Conservation (phyloP, 192 early-diverging fungal genomes). For the Chytriomyces sp. region DNA sequence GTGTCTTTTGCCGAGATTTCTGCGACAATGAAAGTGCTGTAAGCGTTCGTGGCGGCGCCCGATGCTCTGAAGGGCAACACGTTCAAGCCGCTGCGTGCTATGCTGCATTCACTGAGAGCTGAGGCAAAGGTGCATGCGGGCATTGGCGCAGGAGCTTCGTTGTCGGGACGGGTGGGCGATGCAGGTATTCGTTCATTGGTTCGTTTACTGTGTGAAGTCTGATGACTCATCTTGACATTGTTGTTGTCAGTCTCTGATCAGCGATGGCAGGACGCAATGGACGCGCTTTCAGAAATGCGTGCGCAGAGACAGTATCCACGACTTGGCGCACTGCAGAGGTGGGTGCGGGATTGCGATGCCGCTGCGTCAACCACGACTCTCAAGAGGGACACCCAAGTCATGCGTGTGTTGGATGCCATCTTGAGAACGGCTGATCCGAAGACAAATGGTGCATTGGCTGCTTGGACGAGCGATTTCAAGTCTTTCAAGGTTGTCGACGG, state of each 20-base stretch:
- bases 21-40: constrained; percentile 54
- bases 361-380: constrained; percentile 52
- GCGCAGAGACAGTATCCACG: constrained; percentile 47
- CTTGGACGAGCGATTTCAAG: constrained; percentile 33
- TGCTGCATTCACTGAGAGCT: constrained; percentile 54
- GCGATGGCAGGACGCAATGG: constrained; percentile 64
- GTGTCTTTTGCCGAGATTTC: constrained; percentile 54
- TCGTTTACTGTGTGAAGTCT: constrained; percentile 19
- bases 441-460: constrained; percentile 17
- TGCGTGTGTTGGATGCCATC: constrained; percentile 66
- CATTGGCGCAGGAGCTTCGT: constrained; percentile 33
- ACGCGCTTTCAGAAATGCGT: constrained; percentile 22
- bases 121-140: constrained; percentile 50
- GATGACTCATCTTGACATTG: constrained; percentile 56
- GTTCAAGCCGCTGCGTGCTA: constrained; percentile 59
- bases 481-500: constrained; percentile 10
- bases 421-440: constrained; percentile 64
- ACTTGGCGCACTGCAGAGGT: constrained; percentile 69
- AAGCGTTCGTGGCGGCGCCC: constrained; percentile 48
- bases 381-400: constrained; percentile 49
- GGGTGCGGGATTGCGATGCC: constrained; percentile 76
- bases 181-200: background rate
- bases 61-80: constrained; percentile 55
- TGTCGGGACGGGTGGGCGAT: constrained; percentile 33
- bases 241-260: constrained; percentile 55